Evolutionary conservation across 352 stramenopile genomes (phyloP), one percentile per base, ranked within the genome.

Genomic region (Thalassiosira oceanica): DNA sequence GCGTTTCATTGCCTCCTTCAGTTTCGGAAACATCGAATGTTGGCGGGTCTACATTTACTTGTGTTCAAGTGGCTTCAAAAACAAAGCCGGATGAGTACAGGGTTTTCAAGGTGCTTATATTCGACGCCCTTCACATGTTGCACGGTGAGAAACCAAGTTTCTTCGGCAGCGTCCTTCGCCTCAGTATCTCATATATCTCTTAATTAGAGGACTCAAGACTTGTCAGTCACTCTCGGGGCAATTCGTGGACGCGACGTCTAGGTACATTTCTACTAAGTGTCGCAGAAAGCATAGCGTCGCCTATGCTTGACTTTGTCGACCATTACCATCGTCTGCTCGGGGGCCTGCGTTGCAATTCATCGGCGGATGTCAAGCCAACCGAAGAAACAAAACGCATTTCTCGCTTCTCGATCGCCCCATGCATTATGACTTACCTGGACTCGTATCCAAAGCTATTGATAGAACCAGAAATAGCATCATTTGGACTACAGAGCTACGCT

Each of bases 131-230:
- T 27, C 80, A 89, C 53, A 60, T 84, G 3, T 49, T 92, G 23
- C 85, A 87, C 36, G n/a, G n/a, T n/a, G n/a, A n/a, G n/a, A n/a
- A n/a, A n/a, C n/a, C n/a, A n/a, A n/a, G n/a, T n/a, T n/a, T n/a
- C n/a, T n/a, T n/a, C n/a, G n/a, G n/a, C n/a, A n/a, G n/a, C n/a
- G n/a, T n/a, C n/a, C n/a, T n/a, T n/a, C n/a, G n/a, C n/a, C n/a
- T n/a, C n/a, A n/a, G n/a, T n/a, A n/a, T n/a, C n/a, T n/a, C n/a
- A n/a, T n/a, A n/a, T n/a, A n/a, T n/a, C n/a, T n/a, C n/a, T n/a
- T n/a, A n/a, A n/a, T n/a, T n/a, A n/a, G 79, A 92, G 57, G 82
- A 92, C 57, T 71, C 56, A 7, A 81, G 85, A 27, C 54, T 91
- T 21, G 37, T 65, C 16, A 49, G 29, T 43, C 46, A 35, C 43